A percentile compares a stretch with the other conserved stretches of the same genome.
Evolutionary conservation across 768 basidiomycete genomes (phyloP).

Genomic region (Pleurotus giganteus): DNA sequence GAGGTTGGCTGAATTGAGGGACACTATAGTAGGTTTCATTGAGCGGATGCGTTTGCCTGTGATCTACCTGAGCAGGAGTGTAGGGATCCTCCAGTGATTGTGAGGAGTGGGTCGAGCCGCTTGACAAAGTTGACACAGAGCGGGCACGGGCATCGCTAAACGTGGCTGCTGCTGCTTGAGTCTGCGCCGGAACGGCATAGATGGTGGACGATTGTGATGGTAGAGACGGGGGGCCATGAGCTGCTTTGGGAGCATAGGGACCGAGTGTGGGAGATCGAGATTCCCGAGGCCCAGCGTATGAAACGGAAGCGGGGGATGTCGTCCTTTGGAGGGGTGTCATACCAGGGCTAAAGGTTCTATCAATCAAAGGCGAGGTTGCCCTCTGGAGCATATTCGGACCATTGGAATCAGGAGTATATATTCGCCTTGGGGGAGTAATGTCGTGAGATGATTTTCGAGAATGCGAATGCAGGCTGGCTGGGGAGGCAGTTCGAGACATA

Average conservation of each 20-base stretch:
- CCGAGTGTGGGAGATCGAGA: background rate
- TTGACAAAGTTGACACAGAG: conserved; percentile 48
- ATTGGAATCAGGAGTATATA: background rate
- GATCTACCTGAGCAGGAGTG: conserved; percentile 24
- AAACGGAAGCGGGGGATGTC: conserved; percentile 1
- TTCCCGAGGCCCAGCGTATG: background rate
- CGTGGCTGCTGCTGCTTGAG: background rate
- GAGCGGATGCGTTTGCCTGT: conserved; percentile 20
- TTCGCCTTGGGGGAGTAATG: background rate
- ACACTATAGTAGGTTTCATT: conserved; percentile 26
- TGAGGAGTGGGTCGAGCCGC: conserved; percentile 37
- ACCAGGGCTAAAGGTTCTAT: conserved; percentile 1
- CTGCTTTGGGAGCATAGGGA: background rate
- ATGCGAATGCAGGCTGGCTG: background rate
- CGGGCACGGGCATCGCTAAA: conserved; percentile 26
- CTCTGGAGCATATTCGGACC: background rate
- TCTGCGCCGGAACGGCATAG: background rate
- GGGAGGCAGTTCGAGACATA: background rate
- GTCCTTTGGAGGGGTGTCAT: background rate
- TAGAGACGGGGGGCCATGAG: background rate
- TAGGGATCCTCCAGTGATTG: conserved; percentile 35
- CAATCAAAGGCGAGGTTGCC: background rate
- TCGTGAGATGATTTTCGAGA: conserved; percentile 1
- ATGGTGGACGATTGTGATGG: background rate
- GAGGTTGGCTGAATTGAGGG: conserved; percentile 16